These are phyloP conservation scores for Discostella pseudostelligera DNA, from an alignment of 108 stramenopile genomes.

Conservation along the genomic window DNA sequence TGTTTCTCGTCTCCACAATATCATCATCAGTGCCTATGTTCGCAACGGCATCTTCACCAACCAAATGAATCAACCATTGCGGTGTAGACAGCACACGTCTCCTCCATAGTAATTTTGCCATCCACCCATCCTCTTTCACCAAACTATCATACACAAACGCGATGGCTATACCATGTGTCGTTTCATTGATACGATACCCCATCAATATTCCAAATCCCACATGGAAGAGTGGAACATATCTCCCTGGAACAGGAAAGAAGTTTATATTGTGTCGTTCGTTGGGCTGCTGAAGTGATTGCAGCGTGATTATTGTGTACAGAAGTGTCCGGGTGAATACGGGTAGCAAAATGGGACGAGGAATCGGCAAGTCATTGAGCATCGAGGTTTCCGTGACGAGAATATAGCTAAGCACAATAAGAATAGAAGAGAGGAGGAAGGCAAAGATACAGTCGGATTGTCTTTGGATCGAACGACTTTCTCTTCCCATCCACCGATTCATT, in stretches of 20 bases:
- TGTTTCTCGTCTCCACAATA: neutral
- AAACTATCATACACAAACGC: constrained; percentile 19
- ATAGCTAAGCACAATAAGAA: constrained; percentile 29
- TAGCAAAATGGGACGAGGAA: constrained; percentile 12
- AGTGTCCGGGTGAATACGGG: constrained; percentile 42
- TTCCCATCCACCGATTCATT: neutral
- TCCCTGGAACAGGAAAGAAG: constrained; percentile 41
- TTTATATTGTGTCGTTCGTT: constrained; percentile 28
- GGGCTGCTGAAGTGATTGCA: constrained; percentile 26
- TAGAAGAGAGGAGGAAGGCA: constrained; percentile 24
- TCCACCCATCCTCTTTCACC: constrained; percentile 19
- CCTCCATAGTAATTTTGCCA: constrained; percentile 23
- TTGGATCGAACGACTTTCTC: neutral
- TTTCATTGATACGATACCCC: constrained; percentile 42
- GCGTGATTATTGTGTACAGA: constrained; percentile 31
- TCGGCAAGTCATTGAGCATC: constrained; percentile 10
- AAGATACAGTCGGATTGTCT: constrained; percentile 27
- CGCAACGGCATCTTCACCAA: constrained; percentile 12
- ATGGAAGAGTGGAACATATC: constrained; percentile 41
- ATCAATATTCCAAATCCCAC: constrained; percentile 28
- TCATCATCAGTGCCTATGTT: neutral
- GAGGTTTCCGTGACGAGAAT: constrained; percentile 30
- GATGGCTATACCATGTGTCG: constrained; percentile 29
- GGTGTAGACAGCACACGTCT: constrained; percentile 27
- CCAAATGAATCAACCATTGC: constrained; percentile 16